Base-by-base conservation (phyloP, 176 grass and related monocot genomes). In the Cenchrus fungigraminus region DNA sequence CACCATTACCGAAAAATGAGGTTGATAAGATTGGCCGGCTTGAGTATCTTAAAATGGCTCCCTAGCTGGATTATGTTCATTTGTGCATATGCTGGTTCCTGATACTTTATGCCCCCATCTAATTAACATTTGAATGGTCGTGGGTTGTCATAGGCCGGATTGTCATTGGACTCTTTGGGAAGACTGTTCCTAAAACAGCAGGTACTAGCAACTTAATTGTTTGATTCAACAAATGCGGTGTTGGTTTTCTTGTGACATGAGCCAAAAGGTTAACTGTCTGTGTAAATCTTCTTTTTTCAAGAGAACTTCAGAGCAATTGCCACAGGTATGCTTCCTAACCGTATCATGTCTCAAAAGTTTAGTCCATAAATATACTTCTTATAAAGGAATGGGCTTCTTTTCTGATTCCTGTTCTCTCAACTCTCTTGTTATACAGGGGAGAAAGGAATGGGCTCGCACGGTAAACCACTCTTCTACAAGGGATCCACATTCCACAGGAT, bases 401-500 rank as follows among this genome's bases (percentile, higher is more conserved):
- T 45, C 44, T 45, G 44, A 8, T 46, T 46, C 45, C 5, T 46
- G 45, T 46, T 4, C 45, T 46, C 45, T 46, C 45, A 46, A 46
- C 45, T 46, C 45, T 46, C 45, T 46, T 40, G 31, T 45, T 61
- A 40, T 61, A 43, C 32, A 81, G 79, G 79, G n/a, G 79, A 81
- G 79, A 81, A 81, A 57, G 79, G 79, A 81, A 81, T 17, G 0
- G 79, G 50, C 37, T 14, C 6, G 0, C n/a, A 44, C 8, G 79
- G 79, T 20, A 34, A 69, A 44, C 50, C 50, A 44, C 65, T 81
- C 16, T 42, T 25, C 65, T 81, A 57, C 65, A 81, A 81, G 79
- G 79, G 79, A 44, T 70, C 65, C 65, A 51, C 53, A 15, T 69
- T 81, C 79, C 52, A 55, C 65, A 69, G 79, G n/a, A 68, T 81